Base-by-base conservation (phyloP, 371 early-diverging fungal genomes). In the Syncephalastrum racemosum region DNA sequence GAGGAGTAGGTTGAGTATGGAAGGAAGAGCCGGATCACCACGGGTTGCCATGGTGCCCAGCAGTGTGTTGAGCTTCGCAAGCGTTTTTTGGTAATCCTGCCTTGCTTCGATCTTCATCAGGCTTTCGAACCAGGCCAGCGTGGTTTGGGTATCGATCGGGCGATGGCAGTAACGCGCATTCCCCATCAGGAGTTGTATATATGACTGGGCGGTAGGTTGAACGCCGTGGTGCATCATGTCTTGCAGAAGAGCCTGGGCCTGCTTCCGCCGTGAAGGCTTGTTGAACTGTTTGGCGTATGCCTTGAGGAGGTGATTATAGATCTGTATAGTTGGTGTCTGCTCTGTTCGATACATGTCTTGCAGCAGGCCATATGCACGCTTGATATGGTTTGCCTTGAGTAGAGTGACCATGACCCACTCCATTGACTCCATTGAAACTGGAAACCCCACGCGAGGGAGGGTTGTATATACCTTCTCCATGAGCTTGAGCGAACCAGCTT, bases 121-220 rank as follows among this genome's bases (percentile, higher is more conserved):
- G 4, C 18, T 16, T 10, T 52, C 50, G 14, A 61, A 45, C 56
- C 55, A 61, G 4, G 18, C 18, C 44, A 31, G 51, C 39, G 56
- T 42, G 8, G 12, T 50, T 16, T 43, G 18, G 6, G 31, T 36
- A 19, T 27, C 24, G 4, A 7, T 13, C n/a, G 19, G 23, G 13
- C 47, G 18, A 16, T 43, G 27, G 5, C 47, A 45, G 51, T 60
- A 58, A 3, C 50, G 6, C 2, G 54, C 49, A 12, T 53, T 22
- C 1, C 58, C 59, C 54, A 60, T 45, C 20, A 65, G 14, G 14
- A 65, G 39, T 24, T 65, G 60, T 40, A 57, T 46, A 24, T 60
- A 65, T 2, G 45, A 60, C 12, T 43, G 22, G 0, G 47, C 8
- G 1, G 25, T 50, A 4, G 61, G 60, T 1, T 46, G 22, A 7